Conservation (phyloP, 2,329 filamentous ascomycete species). For the Paramyrothecium roridum region DNA sequence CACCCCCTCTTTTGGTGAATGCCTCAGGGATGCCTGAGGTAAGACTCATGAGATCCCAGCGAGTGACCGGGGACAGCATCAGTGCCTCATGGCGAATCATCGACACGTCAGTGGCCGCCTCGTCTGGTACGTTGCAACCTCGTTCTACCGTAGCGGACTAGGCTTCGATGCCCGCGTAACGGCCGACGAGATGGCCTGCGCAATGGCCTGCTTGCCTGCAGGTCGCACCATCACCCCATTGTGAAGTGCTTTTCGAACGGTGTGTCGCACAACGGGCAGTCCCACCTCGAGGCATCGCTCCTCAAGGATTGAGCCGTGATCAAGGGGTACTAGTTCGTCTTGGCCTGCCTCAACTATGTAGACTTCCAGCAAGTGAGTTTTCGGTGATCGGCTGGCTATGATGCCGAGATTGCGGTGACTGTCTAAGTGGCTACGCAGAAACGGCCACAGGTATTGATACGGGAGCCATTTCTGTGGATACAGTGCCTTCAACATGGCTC, state of each 20-base stretch:
- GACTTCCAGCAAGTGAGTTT: conserved; percentile 28
- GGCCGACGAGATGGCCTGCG: conserved; percentile 20
- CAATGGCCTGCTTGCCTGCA: conserved; percentile 21
- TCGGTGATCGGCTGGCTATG: conserved; percentile 27
- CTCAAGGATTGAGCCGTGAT: conserved; percentile 44
- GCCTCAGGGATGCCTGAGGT: too few relatives aligned
- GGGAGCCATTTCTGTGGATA: conserved; percentile 81
- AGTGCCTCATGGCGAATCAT: not conserved
- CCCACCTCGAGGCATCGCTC: conserved; percentile 45
- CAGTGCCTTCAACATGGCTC: conserved; percentile 66
- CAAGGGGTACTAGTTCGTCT: conserved; percentile 55
- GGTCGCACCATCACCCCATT: conserved; percentile 50
- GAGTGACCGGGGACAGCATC: not conserved
- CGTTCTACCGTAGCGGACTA: not conserved
- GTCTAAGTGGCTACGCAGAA: conserved; percentile 63
- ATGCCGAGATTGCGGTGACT: conserved; percentile 47
- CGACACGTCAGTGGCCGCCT: not conserved
- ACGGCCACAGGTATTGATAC: conserved; percentile 71
- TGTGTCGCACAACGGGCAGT: conserved; percentile 40
- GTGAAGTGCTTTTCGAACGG: conserved; percentile 49
- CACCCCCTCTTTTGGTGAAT: too few relatives aligned
- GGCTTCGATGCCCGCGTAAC: conserved; percentile 10
- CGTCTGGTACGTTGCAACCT: not conserved
- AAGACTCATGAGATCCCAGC: too few relatives aligned
- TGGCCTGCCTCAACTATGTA: conserved; percentile 54